Conservation (phyloP, 768 basidiomycete genomes). For the Termitomyces sp. region DNA sequence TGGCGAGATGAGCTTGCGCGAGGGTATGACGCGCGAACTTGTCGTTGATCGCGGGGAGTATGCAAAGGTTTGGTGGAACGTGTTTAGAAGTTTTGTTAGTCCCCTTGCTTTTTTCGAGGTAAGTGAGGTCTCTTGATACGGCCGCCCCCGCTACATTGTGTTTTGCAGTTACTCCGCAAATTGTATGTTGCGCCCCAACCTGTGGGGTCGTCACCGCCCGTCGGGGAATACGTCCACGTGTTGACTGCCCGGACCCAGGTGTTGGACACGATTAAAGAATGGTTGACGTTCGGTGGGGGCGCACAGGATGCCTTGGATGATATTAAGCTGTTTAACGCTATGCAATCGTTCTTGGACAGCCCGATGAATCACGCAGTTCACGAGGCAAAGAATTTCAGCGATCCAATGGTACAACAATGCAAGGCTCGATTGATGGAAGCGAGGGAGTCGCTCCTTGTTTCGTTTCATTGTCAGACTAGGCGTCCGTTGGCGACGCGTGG, state of each 20-base stretch:
- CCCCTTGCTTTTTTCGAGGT: conserved; percentile 86
- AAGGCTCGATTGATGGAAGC: conserved; percentile 41
- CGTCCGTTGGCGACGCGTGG: conserved; percentile 40
- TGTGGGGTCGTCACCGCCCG: conserved; percentile 33
- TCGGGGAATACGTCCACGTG: conserved; percentile 42
- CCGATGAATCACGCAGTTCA: conserved; percentile 47
- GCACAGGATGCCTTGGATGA: conserved; percentile 79
- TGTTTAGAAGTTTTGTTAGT: conserved; percentile 76
- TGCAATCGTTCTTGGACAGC: conserved; percentile 56
- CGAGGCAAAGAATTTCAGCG: conserved; percentile 34
- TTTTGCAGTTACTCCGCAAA: conserved; percentile 63
- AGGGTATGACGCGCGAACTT: conserved; percentile 68
- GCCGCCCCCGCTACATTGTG: no score
- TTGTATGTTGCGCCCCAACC: conserved; percentile 55
- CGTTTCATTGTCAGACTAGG: conserved; percentile 53
- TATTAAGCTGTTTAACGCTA: conserved; percentile 49
- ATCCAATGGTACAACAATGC: conserved; percentile 39
- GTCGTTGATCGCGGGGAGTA: conserved; percentile 72
- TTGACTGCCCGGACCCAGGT: conserved; percentile 56
- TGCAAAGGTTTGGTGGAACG: conserved; percentile 76
- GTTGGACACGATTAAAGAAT: conserved; percentile 60
- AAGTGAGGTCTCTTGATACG: conserved; percentile 15
- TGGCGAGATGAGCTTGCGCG: conserved; percentile 74
- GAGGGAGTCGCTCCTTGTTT: conserved; percentile 31
- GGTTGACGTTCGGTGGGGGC: conserved; percentile 70